phyloP scores from a whole-genome alignment of 1,284 basidiomycete species.

The Somion occarium region DNA sequence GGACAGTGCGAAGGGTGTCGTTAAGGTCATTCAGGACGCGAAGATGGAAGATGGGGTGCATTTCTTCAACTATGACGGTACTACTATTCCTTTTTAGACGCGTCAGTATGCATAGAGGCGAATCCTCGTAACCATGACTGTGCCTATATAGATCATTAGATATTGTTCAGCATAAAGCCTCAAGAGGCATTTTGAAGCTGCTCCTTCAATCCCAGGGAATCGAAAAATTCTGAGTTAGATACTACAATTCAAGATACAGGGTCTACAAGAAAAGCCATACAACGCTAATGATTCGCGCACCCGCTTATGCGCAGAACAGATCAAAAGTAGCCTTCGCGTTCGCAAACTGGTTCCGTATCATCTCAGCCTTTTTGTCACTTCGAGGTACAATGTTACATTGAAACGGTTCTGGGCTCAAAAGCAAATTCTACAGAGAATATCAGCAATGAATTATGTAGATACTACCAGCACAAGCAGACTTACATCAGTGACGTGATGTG shows the following conservation, averaged over 20 bases:
- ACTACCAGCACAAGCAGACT: not conserved
- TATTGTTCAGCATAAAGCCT: too few relatives aligned
- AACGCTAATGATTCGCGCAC: too few relatives aligned
- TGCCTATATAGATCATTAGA: too few relatives aligned
- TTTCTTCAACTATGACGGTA: conserved; percentile 1
- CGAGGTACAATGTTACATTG: conserved; percentile 3
- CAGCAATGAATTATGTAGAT: not conserved
- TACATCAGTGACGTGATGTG: not conserved
- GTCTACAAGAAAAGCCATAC: too few relatives aligned
- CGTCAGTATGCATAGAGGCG: too few relatives aligned
- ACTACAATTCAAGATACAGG: too few relatives aligned
- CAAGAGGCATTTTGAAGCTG: too few relatives aligned
- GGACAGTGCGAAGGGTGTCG: not conserved
- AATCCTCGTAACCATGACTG: too few relatives aligned
- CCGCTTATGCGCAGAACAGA: too few relatives aligned
- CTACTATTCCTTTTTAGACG: conserved; percentile 5
- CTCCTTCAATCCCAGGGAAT: too few relatives aligned
- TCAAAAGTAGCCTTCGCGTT: not conserved
- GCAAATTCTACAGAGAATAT: not conserved
- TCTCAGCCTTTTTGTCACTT: conserved; percentile 1
- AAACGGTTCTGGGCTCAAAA: conserved; percentile 4
- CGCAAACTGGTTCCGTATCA: conserved; percentile 4
- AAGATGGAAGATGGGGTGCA: conserved; percentile 3
- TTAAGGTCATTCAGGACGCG: conserved; percentile 3
- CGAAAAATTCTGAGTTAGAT: too few relatives aligned